A percentile compares a stretch with the other conserved stretches of the same genome.
These are phyloP conservation scores for Diospyros kaki DNA, from an alignment of 148 eudicot species.

Conservation along the genomic window DNA sequence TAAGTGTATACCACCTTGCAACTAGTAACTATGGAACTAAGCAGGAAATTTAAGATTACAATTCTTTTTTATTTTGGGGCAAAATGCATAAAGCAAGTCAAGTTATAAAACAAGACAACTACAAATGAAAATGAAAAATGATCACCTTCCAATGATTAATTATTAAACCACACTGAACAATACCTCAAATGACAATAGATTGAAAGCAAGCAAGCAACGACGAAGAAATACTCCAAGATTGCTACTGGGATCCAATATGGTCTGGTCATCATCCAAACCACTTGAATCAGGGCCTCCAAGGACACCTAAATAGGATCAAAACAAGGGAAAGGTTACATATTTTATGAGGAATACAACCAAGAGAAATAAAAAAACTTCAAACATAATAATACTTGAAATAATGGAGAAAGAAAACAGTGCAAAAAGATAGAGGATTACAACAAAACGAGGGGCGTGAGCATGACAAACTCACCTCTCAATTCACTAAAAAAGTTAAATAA, in stretches of 20 bases:
- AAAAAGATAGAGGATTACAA: not conserved
- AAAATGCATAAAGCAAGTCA: not conserved
- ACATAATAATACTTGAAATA: not conserved
- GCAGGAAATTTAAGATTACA: not conserved
- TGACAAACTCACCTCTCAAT: slow-evolving; percentile 51
- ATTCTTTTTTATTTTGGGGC: not conserved
- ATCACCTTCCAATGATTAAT: not conserved
- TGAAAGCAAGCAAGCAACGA: slow-evolving; percentile 80
- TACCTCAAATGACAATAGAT: slow-evolving; percentile 86
- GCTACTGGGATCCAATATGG: slow-evolving; percentile 81
- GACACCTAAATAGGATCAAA: slow-evolving; percentile 41
- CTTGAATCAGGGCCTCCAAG: slow-evolving; percentile 62
- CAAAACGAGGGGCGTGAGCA: not conserved
- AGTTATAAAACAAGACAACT: not conserved
- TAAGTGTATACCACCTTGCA: not conserved
- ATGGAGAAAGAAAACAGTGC: not conserved
- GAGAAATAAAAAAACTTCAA: not conserved
- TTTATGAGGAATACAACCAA: not conserved
- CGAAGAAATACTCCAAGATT: slow-evolving; percentile 73
- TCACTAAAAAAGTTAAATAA: slow-evolving; percentile 82
- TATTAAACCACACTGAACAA: not conserved
- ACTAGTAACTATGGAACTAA: not conserved
- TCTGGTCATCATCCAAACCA: slow-evolving; percentile 84
- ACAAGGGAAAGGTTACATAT: not conserved
- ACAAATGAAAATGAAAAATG: not conserved